These are phyloP conservation scores for Trichoderma asperellum DNA, from an alignment of 2,329 filamentous ascomycete species.

Conservation along the genomic window DNA sequence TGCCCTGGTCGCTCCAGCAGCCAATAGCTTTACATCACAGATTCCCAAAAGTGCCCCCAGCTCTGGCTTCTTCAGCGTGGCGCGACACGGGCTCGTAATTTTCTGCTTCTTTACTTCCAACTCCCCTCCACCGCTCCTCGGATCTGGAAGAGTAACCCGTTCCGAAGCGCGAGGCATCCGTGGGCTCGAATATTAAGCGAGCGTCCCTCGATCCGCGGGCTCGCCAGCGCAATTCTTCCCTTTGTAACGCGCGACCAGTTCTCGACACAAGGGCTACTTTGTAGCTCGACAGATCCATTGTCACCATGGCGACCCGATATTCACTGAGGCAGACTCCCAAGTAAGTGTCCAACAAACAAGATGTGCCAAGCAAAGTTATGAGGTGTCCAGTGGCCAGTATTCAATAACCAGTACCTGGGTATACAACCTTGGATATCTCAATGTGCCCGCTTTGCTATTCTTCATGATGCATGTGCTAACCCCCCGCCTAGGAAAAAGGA, in stretches of 20 bases:
- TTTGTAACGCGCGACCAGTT: not conserved
- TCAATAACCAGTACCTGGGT: not conserved
- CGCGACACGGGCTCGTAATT: constrained; percentile 15
- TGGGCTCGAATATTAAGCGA: constrained; percentile 8
- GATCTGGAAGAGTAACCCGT: constrained; percentile 7
- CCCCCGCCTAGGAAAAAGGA: constrained; percentile 58
- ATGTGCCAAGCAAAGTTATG: not conserved
- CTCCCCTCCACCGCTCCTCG: constrained; percentile 12
- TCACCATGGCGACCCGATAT: constrained; percentile 36
- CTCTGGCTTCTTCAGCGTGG: constrained; percentile 25
- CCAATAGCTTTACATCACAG: constrained; percentile 31
- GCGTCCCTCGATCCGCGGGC: not conserved
- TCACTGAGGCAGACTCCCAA: constrained; percentile 41
- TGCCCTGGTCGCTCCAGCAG: constrained; percentile 12
- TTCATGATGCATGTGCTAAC: not conserved
- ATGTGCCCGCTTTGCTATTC: not conserved
- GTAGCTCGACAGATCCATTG: constrained; percentile 1
- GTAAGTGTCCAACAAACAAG: constrained; percentile 31
- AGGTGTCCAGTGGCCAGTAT: not conserved
- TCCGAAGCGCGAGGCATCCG: constrained; percentile 4
- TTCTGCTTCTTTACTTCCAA: not conserved
- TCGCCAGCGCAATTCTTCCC: not conserved
- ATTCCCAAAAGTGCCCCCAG: constrained; percentile 25
- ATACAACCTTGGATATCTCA: not conserved
- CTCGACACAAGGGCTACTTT: not conserved